A percentile compares a stretch with the other conserved stretches of the same genome.
Conservation (phyloP, 2,329 filamentous ascomycete genomes). For the Colletotrichum higginsianum region DNA sequence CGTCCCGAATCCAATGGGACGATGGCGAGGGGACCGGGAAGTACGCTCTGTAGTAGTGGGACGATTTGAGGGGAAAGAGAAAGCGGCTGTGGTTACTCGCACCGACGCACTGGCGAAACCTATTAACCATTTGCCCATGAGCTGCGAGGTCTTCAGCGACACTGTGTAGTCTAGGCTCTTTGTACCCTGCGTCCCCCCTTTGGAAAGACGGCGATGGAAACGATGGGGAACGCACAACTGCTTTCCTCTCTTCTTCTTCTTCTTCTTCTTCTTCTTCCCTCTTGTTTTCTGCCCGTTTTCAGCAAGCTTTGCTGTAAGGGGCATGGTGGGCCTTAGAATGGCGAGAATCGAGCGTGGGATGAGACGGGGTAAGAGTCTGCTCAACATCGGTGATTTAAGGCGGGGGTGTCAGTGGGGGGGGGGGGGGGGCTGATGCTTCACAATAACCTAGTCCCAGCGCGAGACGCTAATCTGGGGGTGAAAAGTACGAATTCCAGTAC, state of each 20-base stretch:
- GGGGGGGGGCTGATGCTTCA: background rate
- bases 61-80: background rate
- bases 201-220: background rate
- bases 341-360: background rate
- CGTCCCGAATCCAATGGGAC: background rate
- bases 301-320: background rate
- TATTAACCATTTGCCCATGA: slow-evolving; percentile 4
- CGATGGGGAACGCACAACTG: background rate
- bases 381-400: background rate
- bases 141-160: slow-evolving; percentile 4
- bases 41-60: too few relatives aligned
- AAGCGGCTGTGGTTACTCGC: background rate
- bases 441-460: background rate
- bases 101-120: slow-evolving; percentile 22
- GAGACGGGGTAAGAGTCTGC: background rate
- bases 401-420: background rate
- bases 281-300: background rate
- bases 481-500: background rate
- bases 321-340: background rate
- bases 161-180: background rate
- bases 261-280: too few relatives aligned
- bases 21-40: background rate
- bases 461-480: slow-evolving; percentile 5
- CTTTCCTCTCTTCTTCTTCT: background rate
- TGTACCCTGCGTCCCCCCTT: background rate